Base-by-base conservation (phyloP, 2,329 filamentous ascomycete species). In the Colletotrichum liaoningense region DNA sequence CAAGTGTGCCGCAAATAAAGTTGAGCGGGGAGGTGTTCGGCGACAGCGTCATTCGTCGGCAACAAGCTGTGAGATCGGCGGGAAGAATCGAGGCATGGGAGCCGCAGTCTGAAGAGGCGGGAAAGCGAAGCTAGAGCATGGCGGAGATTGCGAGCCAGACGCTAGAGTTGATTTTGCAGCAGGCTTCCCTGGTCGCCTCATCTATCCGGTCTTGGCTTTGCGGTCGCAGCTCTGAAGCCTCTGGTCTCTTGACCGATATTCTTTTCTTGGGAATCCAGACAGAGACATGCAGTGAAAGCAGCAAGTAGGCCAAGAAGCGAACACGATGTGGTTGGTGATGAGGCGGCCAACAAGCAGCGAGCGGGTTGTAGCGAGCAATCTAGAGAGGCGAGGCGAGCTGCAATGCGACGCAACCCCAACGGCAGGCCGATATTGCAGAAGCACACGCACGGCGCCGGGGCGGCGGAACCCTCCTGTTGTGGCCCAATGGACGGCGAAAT, bases 301-400 rank as follows among this genome's bases (percentile, higher is more conserved):
- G 52, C 49, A 52, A 28, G 52, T 35, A 58, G 35, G 52, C 58
- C 59, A 69, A 64, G 33, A 52, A 16, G 24, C 58, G n/a, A 64
- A 59, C 30, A 69, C 59, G 66, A 63, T 54, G 8, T 33, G 54
- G 24, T 22, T 28, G 42, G 58, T 54, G 42, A 64, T 69, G 42
- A 69, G 59, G 59, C 69, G 59, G 16, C 59, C 22, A 42, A 35
- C 28, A 65, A n/a, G 19, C 38, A 38, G 35, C 28, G 26, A 38
- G 11, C 30, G n/a, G 52, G 49, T 26, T 42, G 30, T 35, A 28
- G 22, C 14, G 62, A 63, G 38, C 26, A 55, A 64, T 65, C 56
- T 62, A 19, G 38, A 42, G 65, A 54, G 54, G 58, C 58, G 70
- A 70, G 70, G 66, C 70, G 59, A 73, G 33, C 59, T 72, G 65